phyloP scores from a whole-genome alignment of 2,329 filamentous ascomycete species.

The Cladobotryum protrusum region DNA sequence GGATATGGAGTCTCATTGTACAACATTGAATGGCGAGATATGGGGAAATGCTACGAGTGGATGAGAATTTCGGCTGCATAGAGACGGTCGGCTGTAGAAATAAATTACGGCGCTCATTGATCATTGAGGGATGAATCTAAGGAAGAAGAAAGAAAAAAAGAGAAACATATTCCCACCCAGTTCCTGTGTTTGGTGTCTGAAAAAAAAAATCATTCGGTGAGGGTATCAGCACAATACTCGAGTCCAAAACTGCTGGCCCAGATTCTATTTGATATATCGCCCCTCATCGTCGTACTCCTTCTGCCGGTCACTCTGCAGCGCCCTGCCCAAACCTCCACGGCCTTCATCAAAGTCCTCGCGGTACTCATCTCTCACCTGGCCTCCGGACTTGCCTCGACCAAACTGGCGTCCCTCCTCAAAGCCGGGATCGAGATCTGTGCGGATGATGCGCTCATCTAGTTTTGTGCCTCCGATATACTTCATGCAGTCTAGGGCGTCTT shows the following conservation, averaged over 20 bases:
- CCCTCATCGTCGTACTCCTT: conserved; percentile 36
- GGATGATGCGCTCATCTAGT: conserved; percentile 92
- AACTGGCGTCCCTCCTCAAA: conserved; percentile 96
- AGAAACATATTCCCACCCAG: background rate
- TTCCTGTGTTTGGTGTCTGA: background rate
- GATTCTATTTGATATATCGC: conserved; percentile 13
- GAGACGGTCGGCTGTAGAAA: conserved; percentile 15
- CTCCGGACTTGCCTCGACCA: conserved; percentile 88
- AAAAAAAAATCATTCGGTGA: background rate
- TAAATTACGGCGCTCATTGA: conserved; percentile 14
- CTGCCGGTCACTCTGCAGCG: conserved; percentile 52
- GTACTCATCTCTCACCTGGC: conserved; percentile 96
- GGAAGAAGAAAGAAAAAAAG: background rate
- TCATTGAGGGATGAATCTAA: conserved; percentile 6
- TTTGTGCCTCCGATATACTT: conserved; percentile 98
- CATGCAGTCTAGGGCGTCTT: conserved; percentile 95
- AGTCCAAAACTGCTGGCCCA: background rate
- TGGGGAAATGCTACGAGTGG: conserved; percentile 2
- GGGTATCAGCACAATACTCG: background rate
- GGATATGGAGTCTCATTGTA: conserved; percentile 19
- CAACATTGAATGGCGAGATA: conserved; percentile 18
- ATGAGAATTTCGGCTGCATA: background rate
- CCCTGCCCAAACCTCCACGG: conserved; percentile 79
- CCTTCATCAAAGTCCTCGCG: conserved; percentile 95
- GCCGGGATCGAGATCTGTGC: conserved; percentile 90